Percentiles rank a stretch among this genome's conserved stretches.
Conservation (phyloP, 495 filamentous ascomycete species). For the Hyaloscypha hepaticicola region DNA sequence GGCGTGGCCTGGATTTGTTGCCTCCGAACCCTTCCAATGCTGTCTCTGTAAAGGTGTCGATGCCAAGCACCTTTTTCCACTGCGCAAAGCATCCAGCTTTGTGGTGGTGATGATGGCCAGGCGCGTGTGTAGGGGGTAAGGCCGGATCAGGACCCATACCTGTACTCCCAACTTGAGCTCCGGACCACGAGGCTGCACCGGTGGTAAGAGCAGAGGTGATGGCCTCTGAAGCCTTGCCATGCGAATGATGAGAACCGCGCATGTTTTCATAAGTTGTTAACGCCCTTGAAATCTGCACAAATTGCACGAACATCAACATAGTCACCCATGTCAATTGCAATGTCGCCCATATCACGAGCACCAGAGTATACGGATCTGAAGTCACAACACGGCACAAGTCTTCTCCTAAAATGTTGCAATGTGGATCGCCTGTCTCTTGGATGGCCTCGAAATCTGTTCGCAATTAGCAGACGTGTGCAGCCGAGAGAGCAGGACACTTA, state of each 20-base stretch:
- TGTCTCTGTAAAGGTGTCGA: constrained; percentile 88
- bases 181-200: constrained; percentile 62
- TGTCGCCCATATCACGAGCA: constrained; percentile 72
- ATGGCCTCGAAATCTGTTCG: constrained; percentile 27
- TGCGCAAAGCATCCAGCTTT: constrained; percentile 66
- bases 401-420: constrained; percentile 77
- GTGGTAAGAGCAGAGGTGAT: constrained; percentile 78
- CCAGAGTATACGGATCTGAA: constrained; percentile 79
- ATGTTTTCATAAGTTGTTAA: constrained; percentile 97
- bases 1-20: constrained; percentile 42
- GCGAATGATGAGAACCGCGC: constrained; percentile 62
- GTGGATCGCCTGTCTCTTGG: constrained; percentile 22
- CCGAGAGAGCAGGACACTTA: constrained; percentile 38
- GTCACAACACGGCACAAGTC: constrained; percentile 69
- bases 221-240: constrained; percentile 55
- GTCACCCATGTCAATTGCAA: constrained; percentile 91
- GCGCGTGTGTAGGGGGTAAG: constrained; percentile 41
- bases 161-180: constrained; percentile 58
- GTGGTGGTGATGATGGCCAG: constrained; percentile 47
- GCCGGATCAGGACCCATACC: constrained; percentile 41
- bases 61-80: constrained; percentile 80
- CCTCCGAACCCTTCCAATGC: constrained; percentile 64
- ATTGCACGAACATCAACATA: constrained; percentile 91
- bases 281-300: constrained; percentile 84
- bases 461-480: constrained; percentile 7